Evolutionary conservation across 257 asterid genomes (phyloP).

Genomic region (Scutellaria minor): DNA sequence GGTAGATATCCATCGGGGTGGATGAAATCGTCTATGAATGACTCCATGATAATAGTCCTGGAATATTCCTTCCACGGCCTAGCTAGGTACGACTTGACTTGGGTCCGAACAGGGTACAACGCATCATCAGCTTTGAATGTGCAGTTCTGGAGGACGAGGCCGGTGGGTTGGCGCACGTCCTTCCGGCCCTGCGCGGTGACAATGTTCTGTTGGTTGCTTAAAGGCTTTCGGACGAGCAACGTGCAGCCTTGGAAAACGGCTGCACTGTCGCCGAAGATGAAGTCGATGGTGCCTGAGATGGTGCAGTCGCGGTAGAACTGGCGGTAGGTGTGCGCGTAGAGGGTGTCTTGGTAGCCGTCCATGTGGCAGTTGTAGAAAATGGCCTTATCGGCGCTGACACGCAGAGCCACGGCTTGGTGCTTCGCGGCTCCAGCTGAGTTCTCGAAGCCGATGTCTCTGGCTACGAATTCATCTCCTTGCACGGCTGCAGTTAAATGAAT

Average conservation of each 20-base stretch:
- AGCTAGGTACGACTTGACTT: conserved; percentile 62
- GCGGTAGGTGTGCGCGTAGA: conserved; percentile 74
- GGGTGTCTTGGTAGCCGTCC: conserved; percentile 87
- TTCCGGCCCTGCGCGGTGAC: conserved; percentile 86
- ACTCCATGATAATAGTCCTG: conserved; percentile 74
- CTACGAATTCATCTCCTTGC: conserved; percentile 73
- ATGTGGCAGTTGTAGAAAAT: conserved; percentile 74
- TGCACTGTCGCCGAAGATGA: conserved; percentile 80
- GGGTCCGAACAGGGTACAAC: conserved; percentile 39
- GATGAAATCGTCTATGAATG: conserved; percentile 65
- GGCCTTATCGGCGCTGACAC: conserved; percentile 70
- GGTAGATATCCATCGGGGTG: conserved; percentile 79
- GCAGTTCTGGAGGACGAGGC: conserved; percentile 72
- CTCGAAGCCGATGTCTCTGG: conserved; percentile 78
- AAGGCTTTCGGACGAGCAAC: conserved; percentile 63
- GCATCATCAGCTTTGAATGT: conserved; percentile 58
- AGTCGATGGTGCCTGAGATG: conserved; percentile 88
- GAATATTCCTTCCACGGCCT: conserved; percentile 87
- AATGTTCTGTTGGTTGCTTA: conserved; percentile 66
- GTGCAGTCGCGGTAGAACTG: conserved; percentile 74
- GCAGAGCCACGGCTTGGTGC: conserved; percentile 84
- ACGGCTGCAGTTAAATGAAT: conserved; percentile 52
- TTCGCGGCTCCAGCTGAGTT: conserved; percentile 75
- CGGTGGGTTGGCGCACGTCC: conserved; percentile 77
- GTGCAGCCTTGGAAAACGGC: conserved; percentile 86